A percentile compares a stretch with the other conserved stretches of the same genome.
phyloP scores from a whole-genome alignment of 2,329 filamentous ascomycete genomes.

The Didymella arachidicola region DNA sequence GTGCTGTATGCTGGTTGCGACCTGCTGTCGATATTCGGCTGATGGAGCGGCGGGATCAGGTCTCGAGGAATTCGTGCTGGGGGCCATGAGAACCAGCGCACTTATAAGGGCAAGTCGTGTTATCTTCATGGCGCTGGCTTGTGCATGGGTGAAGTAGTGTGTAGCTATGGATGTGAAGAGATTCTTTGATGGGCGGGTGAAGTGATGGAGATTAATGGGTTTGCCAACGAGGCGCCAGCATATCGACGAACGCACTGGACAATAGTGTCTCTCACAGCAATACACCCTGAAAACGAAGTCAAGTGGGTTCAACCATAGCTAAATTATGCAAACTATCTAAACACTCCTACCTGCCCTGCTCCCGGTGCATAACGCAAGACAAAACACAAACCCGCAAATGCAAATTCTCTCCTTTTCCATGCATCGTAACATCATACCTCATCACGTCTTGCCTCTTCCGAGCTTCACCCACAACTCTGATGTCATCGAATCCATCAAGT shows the following conservation, averaged over 20 bases:
- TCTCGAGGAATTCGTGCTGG: neutral
- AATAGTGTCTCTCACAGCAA: neutral
- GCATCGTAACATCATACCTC: slow-evolving; percentile 2
- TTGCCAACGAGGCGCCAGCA: neutral
- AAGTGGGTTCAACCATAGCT: neutral
- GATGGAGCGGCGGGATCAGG: slow-evolving; percentile 15
- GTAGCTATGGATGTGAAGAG: neutral
- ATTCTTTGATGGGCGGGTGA: neutral
- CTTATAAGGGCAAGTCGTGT: neutral
- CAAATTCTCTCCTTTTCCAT: slow-evolving; percentile 1
- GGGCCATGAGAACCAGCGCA: neutral
- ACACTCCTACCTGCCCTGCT: neutral
- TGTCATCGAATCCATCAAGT: too few species aligned
- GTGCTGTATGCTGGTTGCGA: slow-evolving; percentile 26
- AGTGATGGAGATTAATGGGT: neutral
- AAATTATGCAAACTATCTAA: slow-evolving; percentile 2
- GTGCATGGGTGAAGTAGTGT: neutral
- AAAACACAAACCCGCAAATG: neutral
- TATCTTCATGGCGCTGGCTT: neutral
- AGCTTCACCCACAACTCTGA: too few species aligned
- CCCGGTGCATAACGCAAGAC: too few species aligned
- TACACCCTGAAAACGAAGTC: neutral
- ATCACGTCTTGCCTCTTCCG: too few species aligned
- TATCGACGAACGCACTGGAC: neutral
- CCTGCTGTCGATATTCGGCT: slow-evolving; percentile 22